These are phyloP conservation scores for Rosa lucieae DNA, from an alignment of 306 rosid species.

Conservation along the genomic window DNA sequence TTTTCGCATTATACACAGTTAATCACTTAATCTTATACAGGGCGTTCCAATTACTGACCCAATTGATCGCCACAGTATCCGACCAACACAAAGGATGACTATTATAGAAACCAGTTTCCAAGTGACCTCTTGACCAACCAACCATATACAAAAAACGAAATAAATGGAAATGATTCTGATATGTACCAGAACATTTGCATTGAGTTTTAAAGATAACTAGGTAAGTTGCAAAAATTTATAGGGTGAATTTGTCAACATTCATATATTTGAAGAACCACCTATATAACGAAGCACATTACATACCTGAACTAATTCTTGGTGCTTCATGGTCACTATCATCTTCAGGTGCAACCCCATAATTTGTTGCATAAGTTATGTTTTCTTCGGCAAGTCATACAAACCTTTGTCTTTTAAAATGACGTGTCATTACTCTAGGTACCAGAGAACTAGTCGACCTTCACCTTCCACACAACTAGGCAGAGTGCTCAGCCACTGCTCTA, in stretches of 20 bases:
- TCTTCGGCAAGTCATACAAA: background rate
- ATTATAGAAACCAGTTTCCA: background rate
- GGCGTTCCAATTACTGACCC: background rate
- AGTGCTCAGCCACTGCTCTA: constrained; percentile 27
- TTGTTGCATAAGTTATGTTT: constrained; percentile 16
- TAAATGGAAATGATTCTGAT: background rate
- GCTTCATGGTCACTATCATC: constrained; percentile 36
- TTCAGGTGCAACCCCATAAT: constrained; percentile 38
- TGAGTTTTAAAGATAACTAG: background rate
- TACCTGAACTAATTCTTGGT: constrained; percentile 51
- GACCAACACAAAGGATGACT: background rate
- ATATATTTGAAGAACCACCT: constrained; percentile 25
- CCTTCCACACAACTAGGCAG: constrained; percentile 36
- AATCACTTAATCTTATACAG: background rate
- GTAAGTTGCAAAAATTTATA: background rate
- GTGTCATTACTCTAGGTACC: constrained; percentile 41
- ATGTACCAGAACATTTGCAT: background rate
- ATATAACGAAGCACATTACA: constrained; percentile 17
- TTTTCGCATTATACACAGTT: background rate
- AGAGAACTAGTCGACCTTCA: constrained; percentile 30
- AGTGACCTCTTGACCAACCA: constrained; percentile 8
- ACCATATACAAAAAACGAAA: background rate
- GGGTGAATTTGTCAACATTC: constrained; percentile 9
- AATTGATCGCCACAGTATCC: background rate
- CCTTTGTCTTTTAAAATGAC: constrained; percentile 17